Base-by-base conservation (phyloP, 2,329 filamentous ascomycete species). In the Aspergillus flavus region DNA sequence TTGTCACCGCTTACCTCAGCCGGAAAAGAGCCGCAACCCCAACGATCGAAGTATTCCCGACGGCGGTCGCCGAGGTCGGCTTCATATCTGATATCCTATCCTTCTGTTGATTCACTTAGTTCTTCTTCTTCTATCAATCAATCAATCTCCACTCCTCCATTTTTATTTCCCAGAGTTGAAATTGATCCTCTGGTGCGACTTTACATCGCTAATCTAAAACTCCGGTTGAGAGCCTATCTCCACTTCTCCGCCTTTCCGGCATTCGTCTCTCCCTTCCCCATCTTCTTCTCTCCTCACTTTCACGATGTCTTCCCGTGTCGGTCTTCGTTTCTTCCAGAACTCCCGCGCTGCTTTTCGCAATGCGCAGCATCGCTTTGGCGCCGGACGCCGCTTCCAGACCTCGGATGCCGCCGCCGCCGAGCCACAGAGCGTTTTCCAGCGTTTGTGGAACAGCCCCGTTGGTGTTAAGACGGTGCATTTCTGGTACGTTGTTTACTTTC, bases 391-490 rank as follows among this genome's bases (percentile, higher is more conserved):
- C 77, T 93, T 87, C 79, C 89, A 92, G 81, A 92, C 89, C 79
- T 89, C 89, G 52, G 83, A 88, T 48, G 82, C 84, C 58, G 81
- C 81, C 56, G 74, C 68, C 64, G 78, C 67, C 69, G 78, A 69
- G 76, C 80, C 70, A 61, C 81, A 83, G 78, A 82, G 77, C 68
- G 79, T 78, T 58, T 89, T 95, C 79, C 88, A 90, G 84, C 89
- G 89, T 80, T 87, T 96, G 85, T 93, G 90, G 90, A 88, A 92
- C 79, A 93, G 90, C 79, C 91, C 91, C 66, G 80, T 94, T 68
- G 92, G 92, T 58, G 72, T 94, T 72, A 93, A 93, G 89, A 99
- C 95, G 66, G 95, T 99, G 73, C 95, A 99, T 81, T 99, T 99
- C 83, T 99, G 95, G 94, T 94, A 83, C 52, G 71, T 61, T 14